Evolutionary conservation across 2,329 filamentous ascomycete species (phyloP).

Genomic region (Colletotrichum zoysiae): DNA sequence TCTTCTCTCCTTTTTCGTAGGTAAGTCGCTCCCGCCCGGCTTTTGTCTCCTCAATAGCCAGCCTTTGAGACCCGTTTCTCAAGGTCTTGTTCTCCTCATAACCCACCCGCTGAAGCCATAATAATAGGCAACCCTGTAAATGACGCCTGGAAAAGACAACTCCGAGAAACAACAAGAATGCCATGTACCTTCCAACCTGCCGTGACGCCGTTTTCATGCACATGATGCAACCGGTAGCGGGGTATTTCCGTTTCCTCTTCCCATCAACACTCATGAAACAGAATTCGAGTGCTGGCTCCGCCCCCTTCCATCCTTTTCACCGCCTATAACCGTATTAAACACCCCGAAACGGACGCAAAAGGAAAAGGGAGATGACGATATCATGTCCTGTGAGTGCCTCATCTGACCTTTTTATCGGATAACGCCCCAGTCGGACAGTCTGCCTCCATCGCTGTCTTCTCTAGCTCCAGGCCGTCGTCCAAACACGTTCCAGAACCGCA

Average conservation of each 20-base stretch:
- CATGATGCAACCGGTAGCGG: conserved; percentile 35
- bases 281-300: conserved; percentile 21
- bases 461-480: conserved; percentile 81
- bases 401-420: conserved; percentile 69
- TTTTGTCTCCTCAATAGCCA: background rate
- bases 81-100: background rate
- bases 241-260: conserved; percentile 34
- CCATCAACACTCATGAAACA: conserved; percentile 24
- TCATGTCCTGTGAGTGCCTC: conserved; percentile 1
- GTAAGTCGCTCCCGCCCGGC: background rate
- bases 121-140: conserved; percentile 12
- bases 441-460: conserved; percentile 75
- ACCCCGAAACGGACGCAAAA: background rate
- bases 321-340: conserved; percentile 9
- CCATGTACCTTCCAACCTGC: conserved; percentile 9
- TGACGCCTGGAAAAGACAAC: conserved; percentile 5
- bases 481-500: conserved; percentile 98
- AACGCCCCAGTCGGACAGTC: conserved; percentile 83
- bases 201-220: conserved; percentile 40
- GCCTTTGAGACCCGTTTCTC: background rate
- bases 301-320: conserved; percentile 3
- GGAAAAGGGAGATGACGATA: conserved; percentile 18
- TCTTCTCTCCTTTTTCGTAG: conserved; percentile 1
- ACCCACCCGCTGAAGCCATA: conserved; percentile 13
- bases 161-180: conserved; percentile 15